Base-by-base conservation (phyloP, 768 basidiomycete genomes). In the Calvatia gigantea region DNA sequence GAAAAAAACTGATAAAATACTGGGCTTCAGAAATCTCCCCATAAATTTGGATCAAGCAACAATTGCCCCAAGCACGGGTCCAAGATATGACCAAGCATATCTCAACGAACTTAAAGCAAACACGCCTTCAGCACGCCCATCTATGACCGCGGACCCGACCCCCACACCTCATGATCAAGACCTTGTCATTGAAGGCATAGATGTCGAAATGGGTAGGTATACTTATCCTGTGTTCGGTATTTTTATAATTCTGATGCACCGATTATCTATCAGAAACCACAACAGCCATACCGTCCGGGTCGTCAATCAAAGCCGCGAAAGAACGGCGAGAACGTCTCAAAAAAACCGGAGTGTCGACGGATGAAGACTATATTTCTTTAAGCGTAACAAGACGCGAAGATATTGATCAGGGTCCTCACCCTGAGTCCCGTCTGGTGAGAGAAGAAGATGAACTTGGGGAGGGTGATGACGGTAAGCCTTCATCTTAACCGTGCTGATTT, bases 391-490 rank as follows among this genome's bases (percentile, higher is more conserved):
- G 78, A 57, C 75, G 75, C 43, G 70, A 71, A 17, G 81, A 87
- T 32, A 69, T 72, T 32, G 67, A 78, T 7, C 76, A 81, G 60
- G 91, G 91, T 0, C 91, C 91, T 6, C 91, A 93, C 74, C 92
- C 91, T 6, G 87, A 87, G 61, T 92, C 90, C 65, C 81, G 92
- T 7, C 71, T 94, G 25, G 65, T 89, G 70, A 75, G 92, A 46
- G 92, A 94, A 69, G 92, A 94, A 37, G 92, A 94, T 67, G 90
- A 94, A 60, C 66, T 91, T 1, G 92, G 92, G 9, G 90, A 94
- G 65, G 91, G 85, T 2, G 92, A 94, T 35, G 92, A 94, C 59
- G 92, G 92, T 91, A 62, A 38, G 80, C 67, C 17, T 54, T 19
- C 25, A n/a, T 28, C 9, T 21, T 25, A 17, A 31, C 28, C 17